A percentile compares a stretch with the other conserved stretches of the same genome.
These are phyloP conservation scores for Penicillium concentricum DNA, from an alignment of 2,329 filamentous ascomycete species.

Conservation along the genomic window DNA sequence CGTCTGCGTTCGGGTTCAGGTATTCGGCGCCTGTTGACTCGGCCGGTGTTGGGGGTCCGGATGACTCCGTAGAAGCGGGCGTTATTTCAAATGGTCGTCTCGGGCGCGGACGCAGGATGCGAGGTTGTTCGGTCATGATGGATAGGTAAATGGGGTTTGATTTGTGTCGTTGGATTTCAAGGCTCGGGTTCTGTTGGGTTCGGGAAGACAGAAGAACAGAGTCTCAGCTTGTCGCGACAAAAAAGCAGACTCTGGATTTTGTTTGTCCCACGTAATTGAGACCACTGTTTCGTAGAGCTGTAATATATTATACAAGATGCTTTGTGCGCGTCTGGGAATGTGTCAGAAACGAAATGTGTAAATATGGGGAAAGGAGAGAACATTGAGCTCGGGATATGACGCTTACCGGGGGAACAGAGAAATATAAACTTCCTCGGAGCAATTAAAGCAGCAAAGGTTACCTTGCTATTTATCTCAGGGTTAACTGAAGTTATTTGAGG, in stretches of 20 bases:
- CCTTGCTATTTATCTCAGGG: background rate
- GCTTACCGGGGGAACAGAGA: background rate
- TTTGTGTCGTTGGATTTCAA: background rate
- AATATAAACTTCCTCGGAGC: background rate
- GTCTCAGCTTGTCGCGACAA: conserved; percentile 6
- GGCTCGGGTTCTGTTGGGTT: background rate
- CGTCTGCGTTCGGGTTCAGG: conserved; percentile 32
- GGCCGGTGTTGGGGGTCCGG: conserved; percentile 41
- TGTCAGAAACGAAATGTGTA: background rate
- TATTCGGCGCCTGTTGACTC: conserved; percentile 38
- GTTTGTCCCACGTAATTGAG: background rate
- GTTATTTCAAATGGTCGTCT: conserved; percentile 68
- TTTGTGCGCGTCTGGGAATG: background rate
- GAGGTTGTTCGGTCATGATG: conserved; percentile 45
- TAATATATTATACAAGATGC: background rate
- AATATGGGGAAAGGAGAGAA: conserved; percentile 3
- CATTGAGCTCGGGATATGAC: background rate
- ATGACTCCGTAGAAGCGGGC: conserved; percentile 45
- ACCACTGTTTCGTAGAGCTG: background rate
- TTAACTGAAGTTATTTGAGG: background rate
- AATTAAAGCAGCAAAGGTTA: background rate
- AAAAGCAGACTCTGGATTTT: background rate
- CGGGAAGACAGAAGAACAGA: background rate
- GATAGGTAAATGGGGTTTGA: conserved; percentile 7
- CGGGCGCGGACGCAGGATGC: conserved; percentile 67